Base-by-base conservation (phyloP, 768 basidiomycete genomes). In the Ephemerocybe angulata region DNA sequence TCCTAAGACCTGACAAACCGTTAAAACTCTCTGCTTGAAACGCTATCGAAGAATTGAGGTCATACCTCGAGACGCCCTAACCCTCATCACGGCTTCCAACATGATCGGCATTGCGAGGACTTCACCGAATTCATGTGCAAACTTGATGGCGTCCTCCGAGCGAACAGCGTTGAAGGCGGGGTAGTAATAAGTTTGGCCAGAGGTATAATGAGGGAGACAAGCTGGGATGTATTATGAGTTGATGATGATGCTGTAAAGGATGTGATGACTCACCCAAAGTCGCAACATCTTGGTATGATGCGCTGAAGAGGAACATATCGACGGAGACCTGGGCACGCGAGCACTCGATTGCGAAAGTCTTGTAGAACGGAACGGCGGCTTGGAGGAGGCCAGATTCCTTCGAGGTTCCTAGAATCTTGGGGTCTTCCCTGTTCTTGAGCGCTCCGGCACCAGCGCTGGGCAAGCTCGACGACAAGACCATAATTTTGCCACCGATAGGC, bases 281-380 rank as follows among this genome's bases (percentile, higher is more conserved):
- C 1, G 97, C 93, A 41, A 98, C 93, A 71, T 98, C 97, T 62
- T 95, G 94, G 67, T 98, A 99, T 19, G 80, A 77, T 7, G 93
- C 80, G 60, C 91, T 91, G 77, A 98, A 98, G 55, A 99, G 77
- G 86, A 98, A 98, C 96, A 99, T 98, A 69, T 98, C 96, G 55
- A 98, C 96, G 0, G 94, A 93, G 42, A 99, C 92, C 70, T 98
- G 97, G 4, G 91, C 87, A 55, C 95, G 85, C 12, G 96, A 98
- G 67, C 96, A 98, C 62, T 98, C 97, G 64, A 98, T 99, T 17
- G 97, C 94, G 61, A 98, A 98, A 0, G 91, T 93, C 78, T 99
- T 99, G 80, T 98, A 98, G 77, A 96, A 99, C 3, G 88, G 83
- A 17, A 88, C 89, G 0, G 90, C 93, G n/a, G 97, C 82, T 76